Evolutionary conservation across 768 basidiomycete species (phyloP), one percentile per base, ranked within the genome.

Genomic region (Scleroderma bovista): DNA sequence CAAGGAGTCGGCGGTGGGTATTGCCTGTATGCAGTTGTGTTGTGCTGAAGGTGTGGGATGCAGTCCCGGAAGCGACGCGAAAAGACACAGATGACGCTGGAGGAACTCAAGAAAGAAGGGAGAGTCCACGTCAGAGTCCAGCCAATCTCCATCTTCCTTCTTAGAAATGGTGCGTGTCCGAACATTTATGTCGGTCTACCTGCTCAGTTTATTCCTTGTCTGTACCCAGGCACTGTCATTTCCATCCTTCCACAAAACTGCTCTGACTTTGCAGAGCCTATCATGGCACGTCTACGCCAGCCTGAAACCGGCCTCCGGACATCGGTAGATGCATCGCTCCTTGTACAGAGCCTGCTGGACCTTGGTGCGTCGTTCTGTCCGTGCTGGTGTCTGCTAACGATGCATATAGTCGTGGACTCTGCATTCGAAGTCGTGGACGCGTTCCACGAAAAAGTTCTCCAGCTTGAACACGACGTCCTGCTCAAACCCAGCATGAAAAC

Each of bases 301-400:
- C 68, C 72, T 3, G 80, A 86, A 53, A 83, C 84, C 0, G 71
- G 79, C 6, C 67, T 88, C 6, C 73, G 84, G 26, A 75, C 71
- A 39, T 79, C 81, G 0, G 79, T 79, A 22, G 88, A 89, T 56
- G 72, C 83, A 5, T 83, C 83, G 11, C 66, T 91, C 12, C 70
- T 91, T 8, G 74, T 89, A 3, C 80, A 89, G 61, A 77, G 78
- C 31, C 57, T 91, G 20, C 68, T 91, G 36, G 88, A 89, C 61
- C 71, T 74, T 3, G 61, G 72, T 73, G 17, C 5, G 67, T 62
- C 12, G 22, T 20, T 36, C 17, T 15, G 12, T 16, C 19, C 12
- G 11, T n/a, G 11, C 22, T 13, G 15, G 2, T 24, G 11, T 38
- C 13, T 20, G 29, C 36, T 6, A 33, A 32, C 50, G 23, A 31